These are phyloP conservation scores for Combretum micranthum DNA, from an alignment of 345 rosid genomes.

Conservation along the genomic window DNA sequence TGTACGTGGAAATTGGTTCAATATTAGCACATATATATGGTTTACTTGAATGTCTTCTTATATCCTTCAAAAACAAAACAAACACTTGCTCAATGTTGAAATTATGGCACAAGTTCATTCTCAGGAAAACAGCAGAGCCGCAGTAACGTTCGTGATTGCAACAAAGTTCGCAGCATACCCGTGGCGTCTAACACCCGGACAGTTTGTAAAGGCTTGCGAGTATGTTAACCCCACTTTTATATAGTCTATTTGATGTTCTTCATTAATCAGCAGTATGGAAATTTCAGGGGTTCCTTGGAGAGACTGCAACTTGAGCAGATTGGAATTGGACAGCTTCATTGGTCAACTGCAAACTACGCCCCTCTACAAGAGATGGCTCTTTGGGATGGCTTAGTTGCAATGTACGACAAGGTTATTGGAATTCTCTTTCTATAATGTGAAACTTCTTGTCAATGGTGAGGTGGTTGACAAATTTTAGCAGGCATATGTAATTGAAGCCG, in stretches of 20 bases:
- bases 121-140: constrained; percentile 32
- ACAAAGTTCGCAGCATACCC: constrained; percentile 98
- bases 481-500: no score
- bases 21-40: no score
- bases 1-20: no score
- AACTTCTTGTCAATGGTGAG: no score
- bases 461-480: no score
- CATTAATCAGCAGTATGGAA: background rate
- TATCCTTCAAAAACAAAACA: no score
- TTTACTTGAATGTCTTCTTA: no score
- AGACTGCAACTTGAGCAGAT: constrained; percentile 69
- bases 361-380: constrained; percentile 75
- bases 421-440: constrained; percentile 6
- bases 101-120: constrained; percentile 10
- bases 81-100: background rate
- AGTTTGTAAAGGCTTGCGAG: constrained; percentile 92
- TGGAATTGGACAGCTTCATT: constrained; percentile 86
- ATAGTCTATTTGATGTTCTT: background rate
- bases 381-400: constrained; percentile 82
- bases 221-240: constrained; percentile 15
- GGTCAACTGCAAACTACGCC: constrained; percentile 93
- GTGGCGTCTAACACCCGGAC: constrained; percentile 86
- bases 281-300: constrained; percentile 62
- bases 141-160: constrained; percentile 67
- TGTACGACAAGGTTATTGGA: constrained; percentile 73